Evolutionary conservation across 495 filamentous ascomycete genomes (phyloP).

Genomic region (Oleoguttula mirabilis): DNA sequence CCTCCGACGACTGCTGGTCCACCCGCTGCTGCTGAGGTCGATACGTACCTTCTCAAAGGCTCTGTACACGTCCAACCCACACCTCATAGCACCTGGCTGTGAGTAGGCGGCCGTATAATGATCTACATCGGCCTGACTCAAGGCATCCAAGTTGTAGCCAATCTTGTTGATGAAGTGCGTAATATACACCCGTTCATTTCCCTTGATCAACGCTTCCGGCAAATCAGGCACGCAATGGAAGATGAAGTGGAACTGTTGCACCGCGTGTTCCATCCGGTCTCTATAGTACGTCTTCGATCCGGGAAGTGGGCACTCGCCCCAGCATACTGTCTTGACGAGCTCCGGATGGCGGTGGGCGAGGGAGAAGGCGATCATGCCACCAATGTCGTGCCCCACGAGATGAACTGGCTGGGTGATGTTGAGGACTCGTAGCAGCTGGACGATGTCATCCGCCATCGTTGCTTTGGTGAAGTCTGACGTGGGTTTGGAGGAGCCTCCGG

Average conservation of each 20-base stretch:
- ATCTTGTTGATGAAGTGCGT: constrained; percentile 36
- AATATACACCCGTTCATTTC: constrained; percentile 33
- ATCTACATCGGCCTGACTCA: constrained; percentile 29
- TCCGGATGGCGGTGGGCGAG: constrained; percentile 28
- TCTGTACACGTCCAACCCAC: constrained; percentile 32
- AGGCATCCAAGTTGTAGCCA: constrained; percentile 28
- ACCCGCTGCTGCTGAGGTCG: too few relatives aligned
- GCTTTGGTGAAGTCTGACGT: constrained; percentile 30
- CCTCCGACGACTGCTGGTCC: too few relatives aligned
- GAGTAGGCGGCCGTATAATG: constrained; percentile 30
- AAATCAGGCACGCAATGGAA: constrained; percentile 35
- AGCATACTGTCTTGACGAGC: constrained; percentile 28
- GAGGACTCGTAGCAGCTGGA: constrained; percentile 23
- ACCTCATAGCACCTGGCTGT: constrained; percentile 33
- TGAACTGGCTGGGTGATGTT: constrained; percentile 31
- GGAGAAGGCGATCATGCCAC: constrained; percentile 35
- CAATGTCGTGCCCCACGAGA: constrained; percentile 38
- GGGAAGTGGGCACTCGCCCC: constrained; percentile 38
- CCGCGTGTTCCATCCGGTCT: constrained; percentile 15
- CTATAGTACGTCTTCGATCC: constrained; percentile 28
- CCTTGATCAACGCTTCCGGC: constrained; percentile 31
- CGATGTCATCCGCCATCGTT: constrained; percentile 29
- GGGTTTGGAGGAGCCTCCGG: constrained; percentile 33
- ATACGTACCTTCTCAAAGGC: constrained; percentile 35
- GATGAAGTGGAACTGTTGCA: constrained; percentile 34